These are phyloP conservation scores for Sophora flavescens DNA, from an alignment of 306 rosid species.

Conservation along the genomic window DNA sequence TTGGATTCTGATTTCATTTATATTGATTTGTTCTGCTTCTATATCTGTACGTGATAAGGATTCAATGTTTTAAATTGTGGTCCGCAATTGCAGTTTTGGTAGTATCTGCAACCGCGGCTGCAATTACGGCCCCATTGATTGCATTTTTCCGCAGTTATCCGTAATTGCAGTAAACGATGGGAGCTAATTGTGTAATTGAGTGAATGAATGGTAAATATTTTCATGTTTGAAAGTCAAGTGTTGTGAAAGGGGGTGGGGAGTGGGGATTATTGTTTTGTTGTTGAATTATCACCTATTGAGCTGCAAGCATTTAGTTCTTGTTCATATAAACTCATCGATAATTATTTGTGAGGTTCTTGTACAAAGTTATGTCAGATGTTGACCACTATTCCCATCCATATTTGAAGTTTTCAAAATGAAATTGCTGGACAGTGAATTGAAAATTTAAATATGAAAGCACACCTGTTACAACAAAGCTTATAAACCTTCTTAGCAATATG, in stretches of 20 bases:
- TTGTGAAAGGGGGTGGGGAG: no score
- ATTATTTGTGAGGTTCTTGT: not conserved
- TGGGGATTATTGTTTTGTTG: not conserved
- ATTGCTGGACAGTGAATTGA: not conserved
- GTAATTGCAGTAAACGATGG: no score
- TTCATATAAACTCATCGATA: not conserved
- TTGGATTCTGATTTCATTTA: slow-evolving; percentile 8
- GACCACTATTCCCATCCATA: not conserved
- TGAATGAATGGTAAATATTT: not conserved
- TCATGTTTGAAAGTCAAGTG: not conserved
- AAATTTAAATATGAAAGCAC: not conserved
- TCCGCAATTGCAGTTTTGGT: no score
- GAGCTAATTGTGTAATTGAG: not conserved
- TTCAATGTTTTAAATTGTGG: no score
- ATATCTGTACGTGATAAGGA: not conserved
- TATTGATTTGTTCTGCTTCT: slow-evolving; percentile 25
- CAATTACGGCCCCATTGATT: no score
- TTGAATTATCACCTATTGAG: not conserved
- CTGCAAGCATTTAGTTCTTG: not conserved
- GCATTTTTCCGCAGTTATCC: no score
- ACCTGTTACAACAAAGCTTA: not conserved
- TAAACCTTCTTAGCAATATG: not conserved
- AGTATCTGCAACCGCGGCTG: no score
- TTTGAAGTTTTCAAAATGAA: not conserved
- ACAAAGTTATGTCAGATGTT: not conserved